phyloP scores from a whole-genome alignment of 176 grass and related monocot genomes.

The Phyllostachys edulis region DNA sequence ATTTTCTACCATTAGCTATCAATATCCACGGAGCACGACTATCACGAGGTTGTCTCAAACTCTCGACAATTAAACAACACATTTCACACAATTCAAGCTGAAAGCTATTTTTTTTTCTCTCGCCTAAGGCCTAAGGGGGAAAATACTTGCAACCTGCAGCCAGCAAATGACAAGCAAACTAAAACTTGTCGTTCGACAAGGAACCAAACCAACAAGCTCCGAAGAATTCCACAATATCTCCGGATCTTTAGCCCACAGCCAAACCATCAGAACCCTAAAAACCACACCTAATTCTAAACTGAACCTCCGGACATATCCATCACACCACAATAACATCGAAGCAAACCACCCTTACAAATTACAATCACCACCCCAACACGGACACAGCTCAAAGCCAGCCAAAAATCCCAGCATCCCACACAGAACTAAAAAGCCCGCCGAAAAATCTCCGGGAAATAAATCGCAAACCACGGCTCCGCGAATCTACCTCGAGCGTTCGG shows the following conservation, averaged over 20 bases:
- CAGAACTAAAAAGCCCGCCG: not conserved
- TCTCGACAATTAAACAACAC: not conserved
- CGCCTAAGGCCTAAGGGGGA: not conserved
- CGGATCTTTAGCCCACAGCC: not conserved
- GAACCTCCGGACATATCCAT: not conserved
- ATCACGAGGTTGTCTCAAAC: not conserved
- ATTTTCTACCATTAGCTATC: not conserved
- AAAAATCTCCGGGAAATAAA: not conserved
- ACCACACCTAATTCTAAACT: no score
- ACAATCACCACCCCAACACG: not conserved
- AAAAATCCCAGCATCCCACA: not conserved
- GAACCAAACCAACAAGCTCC: not conserved
- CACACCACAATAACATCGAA: not conserved
- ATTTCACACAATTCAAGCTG: slow-evolving; percentile 10
- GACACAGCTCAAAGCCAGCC: not conserved
- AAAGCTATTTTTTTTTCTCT: not conserved
- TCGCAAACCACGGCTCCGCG: not conserved
- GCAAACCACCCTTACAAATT: not conserved
- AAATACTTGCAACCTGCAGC: not conserved
- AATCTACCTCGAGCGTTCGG: not conserved
- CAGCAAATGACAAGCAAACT: not conserved
- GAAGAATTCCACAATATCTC: not conserved
- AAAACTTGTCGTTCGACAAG: not conserved
- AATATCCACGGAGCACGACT: not conserved
- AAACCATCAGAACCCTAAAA: not conserved